Conservation (phyloP, 495 filamentous ascomycete genomes). For the Chaetomidium leptoderma region DNA sequence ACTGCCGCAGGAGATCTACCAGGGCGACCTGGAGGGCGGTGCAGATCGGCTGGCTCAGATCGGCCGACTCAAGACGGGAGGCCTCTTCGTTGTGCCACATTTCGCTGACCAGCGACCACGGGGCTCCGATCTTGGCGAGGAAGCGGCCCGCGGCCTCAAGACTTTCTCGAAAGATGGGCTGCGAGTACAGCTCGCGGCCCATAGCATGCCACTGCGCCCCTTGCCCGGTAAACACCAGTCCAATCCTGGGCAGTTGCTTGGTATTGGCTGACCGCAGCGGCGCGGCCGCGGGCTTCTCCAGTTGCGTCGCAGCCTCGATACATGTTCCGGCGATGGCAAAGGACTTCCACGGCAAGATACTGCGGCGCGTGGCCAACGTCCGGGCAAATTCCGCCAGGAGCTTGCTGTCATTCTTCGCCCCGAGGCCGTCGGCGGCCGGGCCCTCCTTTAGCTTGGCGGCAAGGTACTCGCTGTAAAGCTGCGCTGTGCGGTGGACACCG, state of each 20-base stretch:
- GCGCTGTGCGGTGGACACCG: background rate
- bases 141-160: conserved; percentile 33
- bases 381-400: background rate
- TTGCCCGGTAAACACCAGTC: conserved; percentile 41
- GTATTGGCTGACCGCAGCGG: conserved; percentile 5
- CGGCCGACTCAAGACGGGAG: background rate
- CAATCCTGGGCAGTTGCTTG: conserved; percentile 23
- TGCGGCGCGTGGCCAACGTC: background rate
- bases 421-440: background rate
- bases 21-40: conserved; percentile 50
- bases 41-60: conserved; percentile 37
- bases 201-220: conserved; percentile 48
- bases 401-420: background rate
- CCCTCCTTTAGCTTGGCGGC: background rate
- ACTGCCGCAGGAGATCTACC: conserved; percentile 45
- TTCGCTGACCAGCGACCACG: background rate
- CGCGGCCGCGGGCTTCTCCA: background rate
- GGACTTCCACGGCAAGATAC: background rate
- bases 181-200: conserved; percentile 41
- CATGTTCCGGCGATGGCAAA: background rate
- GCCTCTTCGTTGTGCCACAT: background rate
- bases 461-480: background rate
- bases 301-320: background rate
- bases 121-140: background rate
- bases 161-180: conserved; percentile 31